phyloP scores from a whole-genome alignment of 179 eudicot genomes.

The Gypsophila paniculata region DNA sequence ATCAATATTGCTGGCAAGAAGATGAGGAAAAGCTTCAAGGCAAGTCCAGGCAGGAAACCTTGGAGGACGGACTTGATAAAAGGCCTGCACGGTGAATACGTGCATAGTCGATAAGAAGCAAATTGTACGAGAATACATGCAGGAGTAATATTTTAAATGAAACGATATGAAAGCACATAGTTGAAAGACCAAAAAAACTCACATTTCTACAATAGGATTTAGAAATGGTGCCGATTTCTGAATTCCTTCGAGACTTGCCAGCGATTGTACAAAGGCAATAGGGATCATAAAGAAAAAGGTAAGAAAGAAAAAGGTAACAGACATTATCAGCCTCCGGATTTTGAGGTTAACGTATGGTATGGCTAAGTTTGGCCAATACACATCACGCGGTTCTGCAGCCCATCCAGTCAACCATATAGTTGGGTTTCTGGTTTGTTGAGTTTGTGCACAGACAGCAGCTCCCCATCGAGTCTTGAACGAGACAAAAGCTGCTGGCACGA shows the following conservation, averaged over 20 bases:
- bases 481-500: slow-evolving; percentile 82
- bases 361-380: slow-evolving; percentile 71
- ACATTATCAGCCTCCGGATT: slow-evolving; percentile 59
- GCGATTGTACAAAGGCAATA: slow-evolving; percentile 71
- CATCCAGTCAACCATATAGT: slow-evolving; percentile 62
- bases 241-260: slow-evolving; percentile 83
- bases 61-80: slow-evolving; percentile 68
- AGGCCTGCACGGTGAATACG: slow-evolving; percentile 36
- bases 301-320: slow-evolving; percentile 84
- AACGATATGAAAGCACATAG: not conserved
- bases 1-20: slow-evolving; percentile 79
- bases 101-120: slow-evolving; percentile 5
- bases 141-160: not conserved
- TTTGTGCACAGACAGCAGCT: slow-evolving; percentile 87
- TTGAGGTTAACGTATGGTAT: slow-evolving; percentile 80
- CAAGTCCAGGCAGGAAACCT: slow-evolving; percentile 91
- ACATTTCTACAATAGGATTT: slow-evolving; percentile 56
- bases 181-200: slow-evolving; percentile 33
- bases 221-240: slow-evolving; percentile 58
- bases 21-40: slow-evolving; percentile 81
- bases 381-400: slow-evolving; percentile 76
- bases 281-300: slow-evolving; percentile 94
- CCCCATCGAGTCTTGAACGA: slow-evolving; percentile 82
- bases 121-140: not conserved
- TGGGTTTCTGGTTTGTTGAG: slow-evolving; percentile 75